Evolutionary conservation across 2,329 filamentous ascomycete species (phyloP).

Genomic region (Penicillium nordicum): DNA sequence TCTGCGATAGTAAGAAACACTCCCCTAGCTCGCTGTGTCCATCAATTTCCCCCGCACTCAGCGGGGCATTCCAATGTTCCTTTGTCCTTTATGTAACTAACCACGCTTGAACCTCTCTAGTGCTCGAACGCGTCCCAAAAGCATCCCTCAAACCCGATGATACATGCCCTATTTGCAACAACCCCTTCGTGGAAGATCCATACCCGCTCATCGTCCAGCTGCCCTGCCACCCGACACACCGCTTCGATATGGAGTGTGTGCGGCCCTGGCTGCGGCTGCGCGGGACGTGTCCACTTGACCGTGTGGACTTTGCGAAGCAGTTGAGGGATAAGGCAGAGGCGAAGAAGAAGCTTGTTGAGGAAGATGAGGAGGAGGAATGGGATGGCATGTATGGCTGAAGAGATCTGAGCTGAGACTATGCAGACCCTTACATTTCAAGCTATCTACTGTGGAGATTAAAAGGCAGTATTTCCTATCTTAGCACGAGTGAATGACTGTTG

Average conservation of each 20-base stretch:
- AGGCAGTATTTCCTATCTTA: background rate
- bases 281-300: conserved; percentile 61
- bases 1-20: conserved; percentile 48
- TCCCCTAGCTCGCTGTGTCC: background rate
- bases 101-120: conserved; percentile 25
- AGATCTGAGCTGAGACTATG: conserved; percentile 2
- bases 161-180: conserved; percentile 59
- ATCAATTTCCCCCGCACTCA: background rate
- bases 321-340: conserved; percentile 50
- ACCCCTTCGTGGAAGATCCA: conserved; percentile 59
- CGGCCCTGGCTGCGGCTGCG: conserved; percentile 62
- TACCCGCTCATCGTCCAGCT: conserved; percentile 63
- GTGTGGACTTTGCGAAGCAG: conserved; percentile 57
- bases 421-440: background rate
- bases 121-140: conserved; percentile 58
- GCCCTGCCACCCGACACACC: conserved; percentile 59
- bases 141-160: conserved; percentile 52
- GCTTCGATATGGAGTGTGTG: conserved; percentile 65
- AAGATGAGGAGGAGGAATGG: conserved; percentile 47
- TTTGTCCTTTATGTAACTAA: background rate
- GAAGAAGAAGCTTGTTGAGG: conserved; percentile 42
- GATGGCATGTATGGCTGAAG: conserved; percentile 47
- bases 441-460: background rate
- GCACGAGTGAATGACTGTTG: conserved; percentile 5
- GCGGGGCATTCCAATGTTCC: background rate